Base-by-base conservation (phyloP, 2,329 filamentous ascomycete genomes). In the Aspergillus phoenicis region DNA sequence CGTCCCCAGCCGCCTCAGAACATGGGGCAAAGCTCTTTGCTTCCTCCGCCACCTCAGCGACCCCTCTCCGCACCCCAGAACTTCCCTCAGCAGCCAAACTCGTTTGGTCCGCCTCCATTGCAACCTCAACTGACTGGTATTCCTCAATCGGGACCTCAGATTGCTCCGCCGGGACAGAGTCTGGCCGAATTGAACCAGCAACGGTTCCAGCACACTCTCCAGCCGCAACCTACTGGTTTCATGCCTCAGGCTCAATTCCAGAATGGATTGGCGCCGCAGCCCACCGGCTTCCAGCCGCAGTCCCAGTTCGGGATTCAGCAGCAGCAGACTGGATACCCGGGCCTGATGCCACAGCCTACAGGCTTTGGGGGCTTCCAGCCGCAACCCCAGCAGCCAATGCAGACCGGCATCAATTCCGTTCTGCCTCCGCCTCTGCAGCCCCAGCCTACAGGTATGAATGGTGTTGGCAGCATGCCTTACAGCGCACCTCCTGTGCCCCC, bases 41-140 rank as follows among this genome's bases (percentile, higher is more conserved):
- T 93, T 63, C 85, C 89, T 52, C 92, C 93, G 7, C 92, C 91
- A 17, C 92, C 93, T 10, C 85, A 88, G 56, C 85, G 95, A 62
- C 90, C 95, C 7, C 83, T 95, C 11, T 97, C 94, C 43, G 94
- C 95, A 41, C 94, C 95, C 26, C 90, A 92, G 73, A 90, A 92
- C 57, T 89, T 83, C 62, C 77, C 86, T 53, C 89, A 90, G 71
- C 87, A 88, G 71, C 87, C 87, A 49, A 93, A 84, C 75, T 84
- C 83, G 4, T 95, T 96, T 74, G 85, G 85, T 7, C 85, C 89
- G 17, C 87, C 91, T 53, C 88, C 91, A 15, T 78, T 97, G 67
- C 89, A 93, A 73, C 88, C 92, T 56, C 94, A 97, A 73, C 85
- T 93, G 76, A 97, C 95, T 5, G 93, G 94, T 8, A 68, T 84